Evolutionary conservation across 176 grass and related monocot species (phyloP), one percentile per base, ranked within the genome.

Genomic region (Ensete glaucum): DNA sequence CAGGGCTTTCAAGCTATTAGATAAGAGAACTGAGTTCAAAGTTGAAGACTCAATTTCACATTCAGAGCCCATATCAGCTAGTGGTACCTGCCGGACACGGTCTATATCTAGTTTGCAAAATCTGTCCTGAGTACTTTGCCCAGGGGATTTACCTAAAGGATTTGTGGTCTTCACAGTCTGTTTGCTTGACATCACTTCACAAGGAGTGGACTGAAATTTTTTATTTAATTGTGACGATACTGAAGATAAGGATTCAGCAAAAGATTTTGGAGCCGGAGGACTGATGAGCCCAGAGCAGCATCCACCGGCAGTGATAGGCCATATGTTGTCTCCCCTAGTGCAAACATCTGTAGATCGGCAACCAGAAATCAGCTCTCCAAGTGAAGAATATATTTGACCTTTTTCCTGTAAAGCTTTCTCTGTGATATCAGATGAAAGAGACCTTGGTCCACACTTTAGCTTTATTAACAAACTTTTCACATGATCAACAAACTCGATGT

Each of bases 381-480:
- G 69, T 43, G 75, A 82, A 72, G 80, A 27, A 52, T 60, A 73
- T 11, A 50, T 74, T n/a, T 86, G 81, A 71, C 76, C 52, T 73
- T 79, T 81, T 62, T 70, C 81, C 55, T 48, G 80, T 20, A 50
- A 78, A 84, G n/a, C 21, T 64, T 76, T 83, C 76, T 79, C 74
- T 64, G 53, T 74, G 24, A 82, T 83, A 88, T 82, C 70, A 82
- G 89, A 84, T 55, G 57, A 52, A 82, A 85, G 68, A 73, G 74
- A 52, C 71, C 78, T 62, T 67, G 83, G 85, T 67, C 80, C 80
- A 48, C 76, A 85, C 64, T 81, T 78, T 71, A 89, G 75, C 55
- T 89, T 87, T 54, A 85, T 78, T 72, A 88, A 87, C 50, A 93
- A 62, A 71, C 77, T 86, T 82, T 88, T 97, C 64, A 87, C 79